Evolutionary conservation across 345 rosid genomes (phyloP).

Genomic region (Noccaea caerulescens): DNA sequence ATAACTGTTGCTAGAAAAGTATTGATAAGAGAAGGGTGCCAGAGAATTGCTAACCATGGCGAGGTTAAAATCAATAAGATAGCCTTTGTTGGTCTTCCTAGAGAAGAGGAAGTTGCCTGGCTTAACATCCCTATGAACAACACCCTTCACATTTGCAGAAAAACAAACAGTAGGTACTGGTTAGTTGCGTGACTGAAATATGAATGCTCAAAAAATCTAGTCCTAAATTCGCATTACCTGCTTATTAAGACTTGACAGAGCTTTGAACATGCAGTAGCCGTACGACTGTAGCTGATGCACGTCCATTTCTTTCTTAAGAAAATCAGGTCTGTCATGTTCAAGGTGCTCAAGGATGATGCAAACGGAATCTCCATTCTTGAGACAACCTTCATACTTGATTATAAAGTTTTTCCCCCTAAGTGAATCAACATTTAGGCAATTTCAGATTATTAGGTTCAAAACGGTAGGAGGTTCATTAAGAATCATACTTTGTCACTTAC

Average conservation of each 20-base stretch:
- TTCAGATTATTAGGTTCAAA: constrained; percentile 12
- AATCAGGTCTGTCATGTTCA: constrained; percentile 96
- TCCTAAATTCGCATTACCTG: constrained; percentile 55
- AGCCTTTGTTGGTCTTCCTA: constrained; percentile 73
- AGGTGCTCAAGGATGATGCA: constrained; percentile 92
- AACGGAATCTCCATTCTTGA: constrained; percentile 71
- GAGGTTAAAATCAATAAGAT: constrained; percentile 93
- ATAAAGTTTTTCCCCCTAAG: constrained; percentile 85
- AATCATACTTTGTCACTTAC: constrained; percentile 62
- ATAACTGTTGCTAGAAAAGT: constrained; percentile 11
- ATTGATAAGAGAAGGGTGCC: constrained; percentile 8
- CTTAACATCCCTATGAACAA: constrained; percentile 94
- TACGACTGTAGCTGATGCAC: constrained; percentile 76
- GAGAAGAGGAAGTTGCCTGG: constrained; percentile 98
- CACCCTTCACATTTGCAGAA: constrained; percentile 56
- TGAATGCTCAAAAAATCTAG: not conserved
- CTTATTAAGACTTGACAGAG: constrained; percentile 83
- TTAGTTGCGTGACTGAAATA: constrained; percentile 19
- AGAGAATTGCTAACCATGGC: constrained; percentile 70
- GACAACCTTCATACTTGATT: constrained; percentile 75
- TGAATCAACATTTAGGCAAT: constrained; percentile 21
- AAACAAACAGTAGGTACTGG: constrained; percentile 10
- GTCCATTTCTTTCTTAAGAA: constrained; percentile 75
- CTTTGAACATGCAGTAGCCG: constrained; percentile 86
- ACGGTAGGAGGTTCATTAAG: constrained; percentile 2